Percentiles rank a stretch among this genome's conserved stretches.
These are phyloP conservation scores for Hemerocallis citrina DNA, from an alignment of 106 monocot species.

Conservation along the genomic window DNA sequence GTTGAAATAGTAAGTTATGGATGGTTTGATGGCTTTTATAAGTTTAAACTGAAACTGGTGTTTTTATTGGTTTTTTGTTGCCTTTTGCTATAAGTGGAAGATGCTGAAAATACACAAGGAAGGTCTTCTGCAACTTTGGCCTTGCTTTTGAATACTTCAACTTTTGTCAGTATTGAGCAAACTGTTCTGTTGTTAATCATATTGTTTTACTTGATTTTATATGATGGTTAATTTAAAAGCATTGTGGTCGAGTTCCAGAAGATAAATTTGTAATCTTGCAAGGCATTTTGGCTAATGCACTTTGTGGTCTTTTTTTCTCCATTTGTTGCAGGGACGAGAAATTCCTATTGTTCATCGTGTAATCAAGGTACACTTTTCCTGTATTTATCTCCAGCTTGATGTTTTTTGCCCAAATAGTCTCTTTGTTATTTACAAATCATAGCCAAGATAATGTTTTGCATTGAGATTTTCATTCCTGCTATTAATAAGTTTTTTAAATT, in stretches of 20 bases:
- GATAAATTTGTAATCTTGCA: neutral
- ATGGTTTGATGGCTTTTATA: neutral
- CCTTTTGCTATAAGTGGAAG: neutral
- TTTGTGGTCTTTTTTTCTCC: neutral
- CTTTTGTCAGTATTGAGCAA: neutral
- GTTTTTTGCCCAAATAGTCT: too few relatives aligned
- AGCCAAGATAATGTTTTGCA: too few relatives aligned
- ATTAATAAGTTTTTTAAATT: too few relatives aligned
- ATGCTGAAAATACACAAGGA: neutral
- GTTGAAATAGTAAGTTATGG: neutral
- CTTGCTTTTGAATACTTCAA: neutral
- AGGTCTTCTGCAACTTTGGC: neutral
- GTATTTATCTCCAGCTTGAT: too few relatives aligned
- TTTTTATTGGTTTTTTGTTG: neutral
- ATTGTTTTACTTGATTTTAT: neutral
- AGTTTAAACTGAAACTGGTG: neutral
- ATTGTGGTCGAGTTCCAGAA: neutral
- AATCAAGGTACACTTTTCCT: constrained; percentile 9
- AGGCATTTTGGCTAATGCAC: neutral
- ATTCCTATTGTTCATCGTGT: constrained; percentile 15
- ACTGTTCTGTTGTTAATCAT: neutral
- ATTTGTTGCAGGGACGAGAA: constrained; percentile 2
- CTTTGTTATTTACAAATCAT: too few relatives aligned
- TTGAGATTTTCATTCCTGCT: too few relatives aligned
- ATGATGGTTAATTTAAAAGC: too few relatives aligned